phyloP scores from a whole-genome alignment of 2,329 filamentous ascomycete genomes.

The Beauveria brongniartii region DNA sequence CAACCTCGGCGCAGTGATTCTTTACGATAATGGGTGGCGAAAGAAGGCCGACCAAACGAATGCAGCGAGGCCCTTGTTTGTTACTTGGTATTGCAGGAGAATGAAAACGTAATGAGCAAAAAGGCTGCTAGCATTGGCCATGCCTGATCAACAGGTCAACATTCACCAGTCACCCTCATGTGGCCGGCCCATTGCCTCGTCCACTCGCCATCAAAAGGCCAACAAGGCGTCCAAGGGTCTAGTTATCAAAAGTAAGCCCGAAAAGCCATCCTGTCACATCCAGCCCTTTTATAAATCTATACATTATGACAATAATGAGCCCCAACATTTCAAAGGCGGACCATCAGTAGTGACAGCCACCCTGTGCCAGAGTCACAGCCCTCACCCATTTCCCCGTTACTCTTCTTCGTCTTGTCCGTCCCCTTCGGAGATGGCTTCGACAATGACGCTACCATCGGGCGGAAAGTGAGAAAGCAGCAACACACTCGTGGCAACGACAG shows the following conservation, averaged over 20 bases:
- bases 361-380: background rate
- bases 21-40: no score
- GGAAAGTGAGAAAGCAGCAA: constrained; percentile 36
- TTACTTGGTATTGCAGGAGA: background rate
- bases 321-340: background rate
- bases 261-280: no score
- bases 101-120: background rate
- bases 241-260: no score
- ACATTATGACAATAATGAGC: background rate
- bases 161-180: background rate
- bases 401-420: background rate
- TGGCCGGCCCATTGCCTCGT: background rate
- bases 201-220: background rate
- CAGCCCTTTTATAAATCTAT: no score
- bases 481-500: constrained; percentile 36
- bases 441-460: constrained; percentile 24
- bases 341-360: background rate
- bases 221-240: no score
- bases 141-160: background rate
- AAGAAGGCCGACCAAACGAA: no score
- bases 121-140: background rate
- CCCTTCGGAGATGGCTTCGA: background rate
- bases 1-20: background rate
- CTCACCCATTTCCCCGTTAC: background rate
- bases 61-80: background rate